Evolutionary conservation across 2,329 filamentous ascomycete genomes (phyloP).

Genomic region (Cercospora canescens): DNA sequence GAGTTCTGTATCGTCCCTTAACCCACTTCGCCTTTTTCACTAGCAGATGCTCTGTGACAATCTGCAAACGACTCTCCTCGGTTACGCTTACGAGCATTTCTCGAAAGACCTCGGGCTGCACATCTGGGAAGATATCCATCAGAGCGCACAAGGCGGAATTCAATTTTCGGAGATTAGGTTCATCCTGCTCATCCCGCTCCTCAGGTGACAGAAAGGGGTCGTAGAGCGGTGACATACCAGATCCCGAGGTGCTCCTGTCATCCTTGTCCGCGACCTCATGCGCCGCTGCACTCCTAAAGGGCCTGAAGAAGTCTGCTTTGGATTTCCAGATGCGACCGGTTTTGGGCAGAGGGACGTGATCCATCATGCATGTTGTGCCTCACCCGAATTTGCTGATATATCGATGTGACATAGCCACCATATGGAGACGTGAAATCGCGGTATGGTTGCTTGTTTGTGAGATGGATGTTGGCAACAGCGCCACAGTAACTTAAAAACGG

Average conservation of each 20-base stretch:
- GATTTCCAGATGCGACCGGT: conserved; percentile 33
- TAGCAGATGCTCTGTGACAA: conserved; percentile 75
- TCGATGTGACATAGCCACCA: neutral
- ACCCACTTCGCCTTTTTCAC: conserved; percentile 71
- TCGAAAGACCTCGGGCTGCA: conserved; percentile 79
- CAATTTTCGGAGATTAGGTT: conserved; percentile 66
- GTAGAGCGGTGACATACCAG: conserved; percentile 28
- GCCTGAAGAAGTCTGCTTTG: conserved; percentile 37
- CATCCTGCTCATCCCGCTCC: conserved; percentile 28
- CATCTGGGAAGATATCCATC: conserved; percentile 72
- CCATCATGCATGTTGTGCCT: conserved; percentile 23
- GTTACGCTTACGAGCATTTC: conserved; percentile 77
- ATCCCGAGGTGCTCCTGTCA: neutral
- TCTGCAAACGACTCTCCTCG: conserved; percentile 72
- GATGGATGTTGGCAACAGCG: neutral
- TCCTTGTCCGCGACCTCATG: conserved; percentile 26
- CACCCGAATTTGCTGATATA: neutral
- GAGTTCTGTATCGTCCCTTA: conserved; percentile 59
- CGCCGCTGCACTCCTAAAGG: conserved; percentile 30
- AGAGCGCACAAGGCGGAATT: conserved; percentile 70
- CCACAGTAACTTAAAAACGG: neutral
- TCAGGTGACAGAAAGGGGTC: conserved; percentile 24
- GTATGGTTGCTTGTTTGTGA: conserved; percentile 1
- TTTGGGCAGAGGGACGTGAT: conserved; percentile 30
- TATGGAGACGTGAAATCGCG: neutral